phyloP scores from a whole-genome alignment of 2,329 filamentous ascomycete genomes.

The Phoma sp. region DNA sequence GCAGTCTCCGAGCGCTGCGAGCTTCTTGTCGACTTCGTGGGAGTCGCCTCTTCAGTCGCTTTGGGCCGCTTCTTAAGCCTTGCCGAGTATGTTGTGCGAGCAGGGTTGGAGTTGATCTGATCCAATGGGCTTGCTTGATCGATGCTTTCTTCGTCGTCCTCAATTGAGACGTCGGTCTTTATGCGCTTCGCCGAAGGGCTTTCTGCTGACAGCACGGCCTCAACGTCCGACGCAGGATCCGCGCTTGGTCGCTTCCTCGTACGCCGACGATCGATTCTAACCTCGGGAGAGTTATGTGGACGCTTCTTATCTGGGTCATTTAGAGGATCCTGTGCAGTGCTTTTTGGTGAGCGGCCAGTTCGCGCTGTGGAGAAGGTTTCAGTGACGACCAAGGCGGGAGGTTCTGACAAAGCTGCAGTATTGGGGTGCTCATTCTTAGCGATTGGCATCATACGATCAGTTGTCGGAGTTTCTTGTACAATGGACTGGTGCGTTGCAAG shows the following conservation, averaged over 20 bases:
- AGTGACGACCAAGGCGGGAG: background rate
- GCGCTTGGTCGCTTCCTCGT: slow-evolving; percentile 24
- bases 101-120: slow-evolving; percentile 10
- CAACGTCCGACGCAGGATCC: background rate
- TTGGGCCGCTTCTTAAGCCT: slow-evolving; percentile 21
- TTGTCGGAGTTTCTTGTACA: slow-evolving; percentile 42
- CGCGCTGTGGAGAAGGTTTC: slow-evolving; percentile 26
- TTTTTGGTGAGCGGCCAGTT: slow-evolving; percentile 20
- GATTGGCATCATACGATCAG: slow-evolving; percentile 16
- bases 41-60: slow-evolving; percentile 11
- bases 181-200: slow-evolving; percentile 24
- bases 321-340: background rate
- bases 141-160: slow-evolving; percentile 7
- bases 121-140: slow-evolving; percentile 19
- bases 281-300: slow-evolving; percentile 6
- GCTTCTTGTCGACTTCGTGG: slow-evolving; percentile 26
- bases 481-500: slow-evolving; percentile 33
- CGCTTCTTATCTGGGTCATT: background rate
- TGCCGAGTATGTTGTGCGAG: slow-evolving; percentile 7
- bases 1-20: slow-evolving; percentile 24
- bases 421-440: no score
- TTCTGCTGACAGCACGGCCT: background rate
- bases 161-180: slow-evolving; percentile 11
- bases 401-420: no score
- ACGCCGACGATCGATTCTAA: slow-evolving; percentile 11